A percentile compares a stretch with the other conserved stretches of the same genome.
These are phyloP conservation scores for Mimosa bimucronata DNA, from an alignment of 306 rosid genomes.

Conservation along the genomic window DNA sequence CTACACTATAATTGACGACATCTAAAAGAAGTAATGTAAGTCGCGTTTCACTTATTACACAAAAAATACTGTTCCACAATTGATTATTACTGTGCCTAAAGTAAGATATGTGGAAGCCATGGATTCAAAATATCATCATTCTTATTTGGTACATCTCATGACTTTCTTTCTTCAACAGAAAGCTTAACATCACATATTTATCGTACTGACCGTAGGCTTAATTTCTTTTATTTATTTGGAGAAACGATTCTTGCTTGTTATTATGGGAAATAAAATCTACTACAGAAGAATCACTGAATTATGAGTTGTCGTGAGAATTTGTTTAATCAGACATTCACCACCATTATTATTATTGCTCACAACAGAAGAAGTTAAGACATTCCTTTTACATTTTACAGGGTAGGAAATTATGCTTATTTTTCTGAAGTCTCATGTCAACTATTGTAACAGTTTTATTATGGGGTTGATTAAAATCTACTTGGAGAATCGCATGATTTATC, in stretches of 20 bases:
- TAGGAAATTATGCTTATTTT: no score
- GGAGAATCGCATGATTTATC: no score
- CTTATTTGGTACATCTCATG: background rate
- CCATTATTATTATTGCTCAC: background rate
- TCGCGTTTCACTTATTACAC: no score
- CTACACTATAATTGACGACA: no score
- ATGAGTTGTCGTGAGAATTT: background rate
- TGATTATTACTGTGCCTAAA: background rate
- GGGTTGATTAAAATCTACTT: no score
- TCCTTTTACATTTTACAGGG: no score
- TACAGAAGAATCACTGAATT: background rate
- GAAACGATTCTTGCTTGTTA: background rate
- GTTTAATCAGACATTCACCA: background rate
- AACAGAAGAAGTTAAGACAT: background rate
- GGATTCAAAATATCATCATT: background rate
- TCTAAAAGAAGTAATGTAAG: no score
- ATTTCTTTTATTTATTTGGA: background rate
- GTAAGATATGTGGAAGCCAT: background rate
- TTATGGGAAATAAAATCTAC: background rate
- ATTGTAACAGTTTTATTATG: no score
- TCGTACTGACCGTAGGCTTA: no score
- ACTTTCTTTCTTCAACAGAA: no score
- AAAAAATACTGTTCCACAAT: background rate
- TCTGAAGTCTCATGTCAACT: no score
- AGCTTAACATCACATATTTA: no score